Percentiles rank a stretch among this genome's conserved stretches.
Conservation (phyloP, 192 early-diverging fungal species). For the Pilaira anomala region DNA sequence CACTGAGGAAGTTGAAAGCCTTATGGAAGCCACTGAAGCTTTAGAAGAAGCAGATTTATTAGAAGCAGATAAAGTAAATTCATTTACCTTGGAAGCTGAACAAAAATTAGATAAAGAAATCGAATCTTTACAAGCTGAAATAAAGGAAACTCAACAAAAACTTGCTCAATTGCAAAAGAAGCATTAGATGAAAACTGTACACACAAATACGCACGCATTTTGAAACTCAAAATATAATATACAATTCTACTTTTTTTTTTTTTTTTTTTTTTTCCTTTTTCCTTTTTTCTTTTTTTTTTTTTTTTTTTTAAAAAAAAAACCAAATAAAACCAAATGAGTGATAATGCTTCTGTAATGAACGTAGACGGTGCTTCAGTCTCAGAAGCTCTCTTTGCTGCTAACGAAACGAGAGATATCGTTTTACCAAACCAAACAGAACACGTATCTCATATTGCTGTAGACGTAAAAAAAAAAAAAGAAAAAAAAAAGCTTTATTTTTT, state of each 20-base stretch:
- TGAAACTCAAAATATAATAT: not conserved
- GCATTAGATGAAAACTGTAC: not conserved
- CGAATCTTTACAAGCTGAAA: not conserved
- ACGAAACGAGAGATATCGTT: conserved; percentile 76
- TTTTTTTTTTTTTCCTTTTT: not conserved
- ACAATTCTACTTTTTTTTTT: not conserved
- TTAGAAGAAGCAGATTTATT: not conserved
- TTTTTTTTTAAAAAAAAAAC: too few relatives aligned
- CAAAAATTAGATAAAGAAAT: not conserved
- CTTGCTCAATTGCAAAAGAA: not conserved
- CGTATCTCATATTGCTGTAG: conserved; percentile 86
- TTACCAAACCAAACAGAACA: conserved; percentile 84
- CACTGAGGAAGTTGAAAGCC: not conserved
- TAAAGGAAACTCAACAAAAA: not conserved
- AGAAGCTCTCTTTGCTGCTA: conserved; percentile 42
- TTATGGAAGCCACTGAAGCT: not conserved
- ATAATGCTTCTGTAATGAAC: conserved; percentile 46
- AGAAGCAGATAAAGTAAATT: not conserved
- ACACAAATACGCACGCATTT: not conserved
- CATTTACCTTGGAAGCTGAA: not conserved
- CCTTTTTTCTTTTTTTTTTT: not conserved
- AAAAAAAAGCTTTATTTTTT: conserved; percentile 20
- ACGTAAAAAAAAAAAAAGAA: conserved; percentile 74
- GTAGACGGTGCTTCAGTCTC: conserved; percentile 51
- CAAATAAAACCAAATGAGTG: not conserved